Evolutionary conservation across 495 filamentous ascomycete species (phyloP).

Genomic region (Cercophora samala): DNA sequence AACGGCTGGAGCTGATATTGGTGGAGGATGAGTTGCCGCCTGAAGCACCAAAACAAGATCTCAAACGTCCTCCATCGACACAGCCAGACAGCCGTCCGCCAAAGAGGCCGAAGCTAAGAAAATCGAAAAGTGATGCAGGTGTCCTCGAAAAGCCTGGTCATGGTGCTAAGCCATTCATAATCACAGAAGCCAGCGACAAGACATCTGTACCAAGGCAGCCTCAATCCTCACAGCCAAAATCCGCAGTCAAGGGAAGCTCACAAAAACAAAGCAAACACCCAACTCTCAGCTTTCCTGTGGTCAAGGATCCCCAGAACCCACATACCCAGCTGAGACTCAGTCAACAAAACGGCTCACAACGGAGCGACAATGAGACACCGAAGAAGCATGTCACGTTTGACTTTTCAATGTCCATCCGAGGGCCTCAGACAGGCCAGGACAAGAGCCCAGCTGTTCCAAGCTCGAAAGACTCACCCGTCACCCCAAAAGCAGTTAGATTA

Average conservation of each 20-base stretch:
- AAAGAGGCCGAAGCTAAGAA: constrained; percentile 15
- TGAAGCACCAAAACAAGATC: neutral
- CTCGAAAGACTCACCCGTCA: neutral
- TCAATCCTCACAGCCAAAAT: constrained; percentile 26
- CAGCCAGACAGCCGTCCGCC: neutral
- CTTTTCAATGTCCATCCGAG: constrained; percentile 18
- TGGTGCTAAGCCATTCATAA: neutral
- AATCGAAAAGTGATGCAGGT: neutral
- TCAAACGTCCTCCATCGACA: constrained; percentile 15
- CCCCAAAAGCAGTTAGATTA: neutral
- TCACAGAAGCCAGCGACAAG: constrained; percentile 5
- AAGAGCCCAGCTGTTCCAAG: constrained; percentile 9
- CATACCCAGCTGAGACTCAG: constrained; percentile 64
- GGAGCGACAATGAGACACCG: constrained; percentile 32
- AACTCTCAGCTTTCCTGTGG: constrained; percentile 65
- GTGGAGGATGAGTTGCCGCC: neutral
- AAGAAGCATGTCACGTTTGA: constrained; percentile 44
- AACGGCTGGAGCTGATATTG: constrained; percentile 10
- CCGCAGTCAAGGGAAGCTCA: constrained; percentile 17
- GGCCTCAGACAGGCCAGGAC: constrained; percentile 5
- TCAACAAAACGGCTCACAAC: constrained; percentile 55
- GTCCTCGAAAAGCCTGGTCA: neutral
- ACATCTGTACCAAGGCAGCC: neutral
- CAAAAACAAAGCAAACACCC: constrained; percentile 31
- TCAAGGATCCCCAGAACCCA: constrained; percentile 72